Evolutionary conservation across 371 early-diverging fungal species (phyloP), one percentile per base, ranked within the genome.

Genomic region (Mucor lusitanicus): DNA sequence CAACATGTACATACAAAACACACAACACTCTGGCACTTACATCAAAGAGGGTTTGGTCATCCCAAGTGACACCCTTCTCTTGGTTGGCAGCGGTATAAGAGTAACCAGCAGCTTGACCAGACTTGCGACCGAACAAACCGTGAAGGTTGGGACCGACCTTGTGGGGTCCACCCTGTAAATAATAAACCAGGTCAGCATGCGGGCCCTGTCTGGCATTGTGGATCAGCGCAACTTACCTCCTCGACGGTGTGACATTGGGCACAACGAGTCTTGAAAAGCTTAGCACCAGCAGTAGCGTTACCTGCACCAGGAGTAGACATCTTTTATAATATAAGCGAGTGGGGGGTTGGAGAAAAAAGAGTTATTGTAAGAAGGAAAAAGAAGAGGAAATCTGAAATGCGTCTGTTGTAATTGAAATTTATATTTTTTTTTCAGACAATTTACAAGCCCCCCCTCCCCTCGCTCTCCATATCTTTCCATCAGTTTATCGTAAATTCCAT

Each of bases 241-340:
- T 97, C 97, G 44, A 95, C 91, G 69, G 96, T 97, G 91, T 99
- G 98, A 91, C 99, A 99, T 78, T 94, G 95, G 64, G 97, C 96
- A 76, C 99, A 99, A 69, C 99, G 94, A 73, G 97, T 97, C 91
- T 97, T 96, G 94, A 99, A 99, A 85, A 98, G 95, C 90, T 96
- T 95, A 75, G 97, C 97, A 85, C 98, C 98, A 76, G 80, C 83
- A 73, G 78, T 57, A 74, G 79, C 83, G 78, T 82, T 75, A 73
- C 83, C 82, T 71, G 67, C 59, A 67, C 68, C 72, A 59, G 70
- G 61, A 70, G 70, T 61, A 66, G 71, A 70, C 71, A 70, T 70
- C 3, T 46, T 68, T 56, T 56, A 44, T 70, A 53, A 66, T 63
- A 55, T 44, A 48, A 65, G 35, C 53, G 70, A 70, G 70, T 70